Percentiles rank a stretch among this genome's conserved stretches.
Evolutionary conservation across 805 yeast genomes (phyloP).

Genomic region (Metschnikowia matae): DNA sequence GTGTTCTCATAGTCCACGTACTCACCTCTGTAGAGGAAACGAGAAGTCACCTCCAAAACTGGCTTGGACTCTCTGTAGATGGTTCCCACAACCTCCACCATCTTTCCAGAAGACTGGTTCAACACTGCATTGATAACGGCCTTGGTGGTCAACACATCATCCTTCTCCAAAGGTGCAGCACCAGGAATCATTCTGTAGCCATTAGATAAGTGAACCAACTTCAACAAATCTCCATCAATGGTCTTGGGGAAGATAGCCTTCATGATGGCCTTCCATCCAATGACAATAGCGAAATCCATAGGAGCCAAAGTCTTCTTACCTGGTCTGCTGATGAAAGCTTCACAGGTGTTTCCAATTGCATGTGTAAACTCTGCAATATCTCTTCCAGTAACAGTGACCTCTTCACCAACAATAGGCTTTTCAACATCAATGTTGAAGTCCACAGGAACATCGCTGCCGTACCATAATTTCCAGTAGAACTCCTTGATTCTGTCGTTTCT

Average conservation of each 20-base stretch:
- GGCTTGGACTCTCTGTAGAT: constrained; percentile 70
- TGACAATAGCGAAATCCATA: constrained; percentile 98
- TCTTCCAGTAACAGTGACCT: constrained; percentile 63
- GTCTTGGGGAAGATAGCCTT: constrained; percentile 96
- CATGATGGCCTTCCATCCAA: constrained; percentile 98
- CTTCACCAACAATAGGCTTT: constrained; percentile 65
- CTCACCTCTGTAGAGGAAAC: constrained; percentile 93
- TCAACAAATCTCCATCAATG: constrained; percentile 94
- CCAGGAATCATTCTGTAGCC: constrained; percentile 92
- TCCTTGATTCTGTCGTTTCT: constrained; percentile 91
- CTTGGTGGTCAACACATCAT: constrained; percentile 75
- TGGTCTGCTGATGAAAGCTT: constrained; percentile 86
- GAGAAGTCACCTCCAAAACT: constrained; percentile 90
- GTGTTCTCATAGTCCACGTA: constrained; percentile 88
- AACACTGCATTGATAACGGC: constrained; percentile 87
- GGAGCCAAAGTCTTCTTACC: constrained; percentile 88
- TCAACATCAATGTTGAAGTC: constrained; percentile 71
- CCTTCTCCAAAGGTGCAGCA: constrained; percentile 82
- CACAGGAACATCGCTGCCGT: constrained; percentile 56
- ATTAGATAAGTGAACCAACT: constrained; percentile 90
- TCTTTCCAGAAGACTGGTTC: constrained; percentile 89
- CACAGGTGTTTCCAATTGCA: constrained; percentile 95
- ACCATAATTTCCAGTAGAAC: constrained; percentile 98
- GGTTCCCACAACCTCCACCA: constrained; percentile 92
- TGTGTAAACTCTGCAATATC: constrained; percentile 90